These are phyloP conservation scores for Paraconiothyrium brasiliense DNA, from an alignment of 2,329 filamentous ascomycete species.

Conservation along the genomic window DNA sequence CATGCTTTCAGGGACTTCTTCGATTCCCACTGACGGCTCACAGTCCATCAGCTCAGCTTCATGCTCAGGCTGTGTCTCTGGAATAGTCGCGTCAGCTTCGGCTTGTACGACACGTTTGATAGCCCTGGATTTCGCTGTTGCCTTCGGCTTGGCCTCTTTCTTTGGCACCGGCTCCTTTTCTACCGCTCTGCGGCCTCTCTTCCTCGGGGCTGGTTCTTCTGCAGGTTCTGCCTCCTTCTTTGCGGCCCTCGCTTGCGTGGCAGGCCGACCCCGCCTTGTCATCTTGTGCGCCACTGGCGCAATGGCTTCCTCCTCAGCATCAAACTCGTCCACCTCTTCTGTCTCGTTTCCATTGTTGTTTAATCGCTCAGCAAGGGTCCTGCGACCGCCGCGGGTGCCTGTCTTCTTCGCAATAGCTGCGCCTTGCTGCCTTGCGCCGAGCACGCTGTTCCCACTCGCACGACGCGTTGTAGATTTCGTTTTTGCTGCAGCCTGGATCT, in stretches of 20 bases:
- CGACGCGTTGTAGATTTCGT: constrained; percentile 49
- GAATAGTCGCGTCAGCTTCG: constrained; percentile 48
- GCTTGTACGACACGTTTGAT: constrained; percentile 45
- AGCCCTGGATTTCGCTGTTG: constrained; percentile 35
- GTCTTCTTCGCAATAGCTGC: constrained; percentile 49
- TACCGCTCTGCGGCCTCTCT: constrained; percentile 41
- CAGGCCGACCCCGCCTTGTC: constrained; percentile 54
- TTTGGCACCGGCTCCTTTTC: constrained; percentile 33
- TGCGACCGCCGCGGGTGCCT: constrained; percentile 47
- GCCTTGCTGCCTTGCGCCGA: constrained; percentile 50
- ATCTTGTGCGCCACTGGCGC: constrained; percentile 40
- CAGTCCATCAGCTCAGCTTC: constrained; percentile 52
- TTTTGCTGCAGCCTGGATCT: constrained; percentile 46
- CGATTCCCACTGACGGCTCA: constrained; percentile 49
- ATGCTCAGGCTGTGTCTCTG: constrained; percentile 55
- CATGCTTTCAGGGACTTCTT: constrained; percentile 48
- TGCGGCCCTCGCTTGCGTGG: constrained; percentile 66
- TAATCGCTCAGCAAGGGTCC: constrained; percentile 53
- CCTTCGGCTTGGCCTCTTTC: constrained; percentile 35
- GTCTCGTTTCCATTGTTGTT: constrained; percentile 54
- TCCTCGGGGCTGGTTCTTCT: constrained; percentile 35
- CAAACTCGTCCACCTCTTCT: constrained; percentile 56
- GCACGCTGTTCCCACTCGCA: constrained; percentile 44
- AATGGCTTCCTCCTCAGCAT: constrained; percentile 31
- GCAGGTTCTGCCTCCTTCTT: constrained; percentile 26